A percentile compares a stretch with the other conserved stretches of the same genome.
Conservation (phyloP, 495 filamentous ascomycete genomes). For the Annulohypoxylon bovei region DNA sequence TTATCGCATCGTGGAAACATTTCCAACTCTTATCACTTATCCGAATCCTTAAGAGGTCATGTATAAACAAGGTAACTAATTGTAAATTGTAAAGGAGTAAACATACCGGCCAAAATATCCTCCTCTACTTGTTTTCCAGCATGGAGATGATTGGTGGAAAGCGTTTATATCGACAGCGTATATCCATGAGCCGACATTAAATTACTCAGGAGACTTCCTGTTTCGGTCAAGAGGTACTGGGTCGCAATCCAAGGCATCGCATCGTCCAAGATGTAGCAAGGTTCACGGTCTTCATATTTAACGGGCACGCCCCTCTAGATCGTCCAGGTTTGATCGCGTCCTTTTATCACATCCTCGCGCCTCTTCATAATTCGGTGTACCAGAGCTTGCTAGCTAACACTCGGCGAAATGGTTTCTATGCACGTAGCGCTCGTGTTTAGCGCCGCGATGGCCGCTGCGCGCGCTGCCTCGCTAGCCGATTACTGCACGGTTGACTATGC, state of each 20-base stretch:
- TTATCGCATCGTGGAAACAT: too few species aligned
- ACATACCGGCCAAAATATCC: neutral
- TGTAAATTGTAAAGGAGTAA: neutral
- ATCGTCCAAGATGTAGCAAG: neutral
- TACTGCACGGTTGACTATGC: constrained; percentile 49
- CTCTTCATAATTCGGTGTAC: neutral
- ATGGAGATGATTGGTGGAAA: neutral
- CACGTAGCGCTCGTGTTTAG: constrained; percentile 8
- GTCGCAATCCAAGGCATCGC: neutral
- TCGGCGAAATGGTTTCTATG: neutral
- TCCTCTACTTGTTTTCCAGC: neutral
- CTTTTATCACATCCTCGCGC: neutral
- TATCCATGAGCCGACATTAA: neutral
- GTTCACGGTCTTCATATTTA: neutral
- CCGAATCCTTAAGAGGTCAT: neutral
- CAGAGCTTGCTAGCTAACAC: neutral
- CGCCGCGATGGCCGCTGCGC: neutral
- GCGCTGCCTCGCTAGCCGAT: constrained; percentile 38
- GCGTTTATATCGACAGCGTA: neutral
- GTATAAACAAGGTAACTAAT: neutral
- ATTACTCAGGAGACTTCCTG: neutral
- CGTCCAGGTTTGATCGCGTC: neutral
- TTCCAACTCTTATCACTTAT: too few species aligned
- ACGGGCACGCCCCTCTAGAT: neutral
- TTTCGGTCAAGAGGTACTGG: neutral